Evolutionary conservation across 2,329 filamentous ascomycete genomes (phyloP), one percentile per base, ranked within the genome.

Genomic region (Fusarium pseudonygamai): DNA sequence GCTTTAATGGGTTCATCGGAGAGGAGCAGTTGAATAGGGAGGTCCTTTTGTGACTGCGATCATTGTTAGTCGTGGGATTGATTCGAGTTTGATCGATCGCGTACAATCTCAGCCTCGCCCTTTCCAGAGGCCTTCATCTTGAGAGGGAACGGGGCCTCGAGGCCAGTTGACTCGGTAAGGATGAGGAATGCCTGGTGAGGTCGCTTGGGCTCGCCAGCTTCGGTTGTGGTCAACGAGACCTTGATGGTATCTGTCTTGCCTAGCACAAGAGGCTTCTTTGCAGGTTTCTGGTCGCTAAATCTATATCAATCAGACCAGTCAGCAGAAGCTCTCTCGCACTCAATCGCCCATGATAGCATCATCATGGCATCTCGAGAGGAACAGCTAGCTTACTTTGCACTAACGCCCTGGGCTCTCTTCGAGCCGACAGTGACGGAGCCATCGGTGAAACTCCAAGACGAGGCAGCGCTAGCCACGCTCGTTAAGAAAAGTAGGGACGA

Each of bases 141-240:
- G 77, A 99, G 87, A 4, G 95, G 91, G 78, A 96, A 97, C 2
- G 95, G 95, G 30, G 95, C 92, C 82, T 98, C 95, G 52, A 99
- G 86, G 40, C 93, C 94, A 16, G 91, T 92, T 18, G 87, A 85
- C 77, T 98, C 95, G 77, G 90, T 91, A 65, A 99, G 84, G 22
- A 96, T 87, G 60, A 99, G 87, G 85, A 98, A 98, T 11, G 95
- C 95, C 84, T 99, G 96, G 83, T 99, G 96, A 77, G 96, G 94
- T 74, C 93, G 91, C 87, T 95, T 96, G 52, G 90, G 88, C 77
- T 91, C 92, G 83, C 91, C 91, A 80, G 89, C 91, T 79, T 97
- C 94, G 80, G 93, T 92, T 14, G 94, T 89, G 39, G 94, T 97
- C 78, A 99, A 85, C 75, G 91, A 84, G 75, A 99, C 85, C 85